Base-by-base conservation (phyloP, 176 grass and related monocot species). In the Aechmea fasciata region DNA sequence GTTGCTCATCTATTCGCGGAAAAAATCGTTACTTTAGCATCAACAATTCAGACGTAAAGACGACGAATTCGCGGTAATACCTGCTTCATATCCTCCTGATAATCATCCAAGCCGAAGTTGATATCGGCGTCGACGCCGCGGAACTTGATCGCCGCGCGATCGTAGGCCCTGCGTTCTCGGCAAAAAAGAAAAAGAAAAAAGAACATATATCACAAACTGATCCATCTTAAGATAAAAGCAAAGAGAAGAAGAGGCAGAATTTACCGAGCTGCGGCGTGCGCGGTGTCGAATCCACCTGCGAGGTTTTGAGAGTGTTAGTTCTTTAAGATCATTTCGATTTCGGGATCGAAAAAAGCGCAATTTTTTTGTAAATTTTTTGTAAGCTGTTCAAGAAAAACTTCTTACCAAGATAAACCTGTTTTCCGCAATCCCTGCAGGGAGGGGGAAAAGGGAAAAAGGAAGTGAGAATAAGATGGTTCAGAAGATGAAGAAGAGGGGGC, bases 371-470 rank as follows among this genome's bases (percentile, higher is more conserved):
- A n/a, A n/a, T 13, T 79, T 74, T 77, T 80, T 74, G 75, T 61
- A 90, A 74, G 77, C 77, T 53, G 53, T 77, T 54, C 24, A 80
- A 47, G 76, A 66, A 74, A 68, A 64, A 75, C 64, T 90, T 92
- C 71, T 90, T 97, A 97, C 93, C 93, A 80, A 97, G 70, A 92
- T 97, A 97, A 69, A 97, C 93, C 78, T 97, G 93, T 86, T 97
- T 97, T 79, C 93, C 93, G 52, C 93, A 97, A 87, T 97, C 93
- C 93, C 93, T 97, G 88, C 84, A 26, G 25, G 25, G 63, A 69
- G 63, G 15, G n/a, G 48, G n/a, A n/a, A n/a, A n/a, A 51, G 47
- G 13, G 47, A 24, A 29, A 14, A 3, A 7, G 52, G 50, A 64
- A 77, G 51, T 63, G 48, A 63, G 13, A 89, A 83, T 76, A 73